Evolutionary conservation across 1,284 basidiomycete genomes (phyloP), one percentile per base, ranked within the genome.

Genomic region (Singerocomus inundabilis): DNA sequence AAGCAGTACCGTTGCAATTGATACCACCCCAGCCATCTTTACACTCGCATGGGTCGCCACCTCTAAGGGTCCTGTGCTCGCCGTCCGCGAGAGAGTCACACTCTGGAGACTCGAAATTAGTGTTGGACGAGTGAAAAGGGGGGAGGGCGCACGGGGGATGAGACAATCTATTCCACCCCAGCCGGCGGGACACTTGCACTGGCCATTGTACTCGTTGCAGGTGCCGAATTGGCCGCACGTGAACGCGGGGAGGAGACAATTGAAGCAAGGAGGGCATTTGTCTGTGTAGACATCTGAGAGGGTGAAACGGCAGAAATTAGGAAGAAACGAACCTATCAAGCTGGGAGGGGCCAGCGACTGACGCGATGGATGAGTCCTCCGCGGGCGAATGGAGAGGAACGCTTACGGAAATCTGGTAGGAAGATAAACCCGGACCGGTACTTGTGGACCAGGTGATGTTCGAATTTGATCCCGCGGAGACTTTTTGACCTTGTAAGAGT

Each of bases 21-120:
- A 98, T 88, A 12, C 96, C 95, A 41, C 79, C 81, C 95, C 95
- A 99, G 0, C 94, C 95, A 1, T 93, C 88, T 59, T 88, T 90
- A 67, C 96, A 99, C 30, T 93, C 75, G 70, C 96, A 98, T 8
- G 81, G 70, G 56, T 86, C 88, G 10, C 84, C 80, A 41, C 87
- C 85, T 49, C 94, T 78, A 24, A 93, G 84, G 51, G 84, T 84
- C 16, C 96, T 82, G 50, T 91, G 84, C 42, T 87, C 84, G 0
- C 94, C 93, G 57, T 98, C 93, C 3, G 91, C 84, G 24, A 98
- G 78, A 5, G 93, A 93, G 60, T 93, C 96, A 59, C 95, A 98
- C 69, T 88, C 88, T 92, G 32, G 39, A 32, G 16, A 36, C 35
- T 49, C 28, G 31, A 47, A 44, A 25, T 51, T 35, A 56, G 45